Evolutionary conservation across 2,329 filamentous ascomycete species (phyloP).

Genomic region (Ascochyta fabae): DNA sequence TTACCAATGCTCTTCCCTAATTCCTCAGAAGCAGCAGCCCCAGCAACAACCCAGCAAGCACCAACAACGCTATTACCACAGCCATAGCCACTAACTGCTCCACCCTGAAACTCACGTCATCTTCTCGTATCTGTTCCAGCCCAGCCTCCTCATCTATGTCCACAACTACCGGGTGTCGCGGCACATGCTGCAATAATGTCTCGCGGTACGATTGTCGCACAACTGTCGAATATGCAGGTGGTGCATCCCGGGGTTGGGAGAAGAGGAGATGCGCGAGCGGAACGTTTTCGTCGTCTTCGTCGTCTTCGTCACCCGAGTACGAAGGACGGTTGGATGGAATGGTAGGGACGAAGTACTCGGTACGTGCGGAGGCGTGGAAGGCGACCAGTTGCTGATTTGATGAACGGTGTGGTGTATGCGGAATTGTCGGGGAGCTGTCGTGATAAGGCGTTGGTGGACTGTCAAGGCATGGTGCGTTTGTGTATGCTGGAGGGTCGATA

Average conservation of each 20-base stretch:
- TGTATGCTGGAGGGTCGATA: slow-evolving; percentile 7
- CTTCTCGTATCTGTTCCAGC: slow-evolving; percentile 14
- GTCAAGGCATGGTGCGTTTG: neutral
- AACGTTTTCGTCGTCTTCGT: slow-evolving; percentile 26
- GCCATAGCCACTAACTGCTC: slow-evolving; percentile 28
- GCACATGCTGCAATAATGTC: slow-evolving; percentile 30
- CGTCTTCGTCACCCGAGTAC: slow-evolving; percentile 4
- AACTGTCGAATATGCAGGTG: slow-evolving; percentile 28
- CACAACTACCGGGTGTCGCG: slow-evolving; percentile 3
- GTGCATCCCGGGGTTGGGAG: slow-evolving; percentile 27
- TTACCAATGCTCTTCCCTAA: neutral
- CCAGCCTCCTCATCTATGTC: slow-evolving; percentile 26
- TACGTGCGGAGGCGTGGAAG: neutral
- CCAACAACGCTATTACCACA: slow-evolving; percentile 23
- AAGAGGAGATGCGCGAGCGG: slow-evolving; percentile 31
- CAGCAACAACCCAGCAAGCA: slow-evolving; percentile 21
- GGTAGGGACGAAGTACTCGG: neutral
- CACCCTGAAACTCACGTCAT: slow-evolving; percentile 31
- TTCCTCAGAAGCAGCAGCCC: slow-evolving; percentile 10
- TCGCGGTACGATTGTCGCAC: slow-evolving; percentile 31
- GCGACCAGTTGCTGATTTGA: neutral
- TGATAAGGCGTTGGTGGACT: slow-evolving; percentile 13
- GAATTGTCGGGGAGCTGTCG: slow-evolving; percentile 6
- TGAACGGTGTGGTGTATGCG: neutral
- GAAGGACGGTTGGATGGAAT: neutral